phyloP scores from a whole-genome alignment of 2,329 filamentous ascomycete genomes.

The Fusarium pseudograminearum region DNA sequence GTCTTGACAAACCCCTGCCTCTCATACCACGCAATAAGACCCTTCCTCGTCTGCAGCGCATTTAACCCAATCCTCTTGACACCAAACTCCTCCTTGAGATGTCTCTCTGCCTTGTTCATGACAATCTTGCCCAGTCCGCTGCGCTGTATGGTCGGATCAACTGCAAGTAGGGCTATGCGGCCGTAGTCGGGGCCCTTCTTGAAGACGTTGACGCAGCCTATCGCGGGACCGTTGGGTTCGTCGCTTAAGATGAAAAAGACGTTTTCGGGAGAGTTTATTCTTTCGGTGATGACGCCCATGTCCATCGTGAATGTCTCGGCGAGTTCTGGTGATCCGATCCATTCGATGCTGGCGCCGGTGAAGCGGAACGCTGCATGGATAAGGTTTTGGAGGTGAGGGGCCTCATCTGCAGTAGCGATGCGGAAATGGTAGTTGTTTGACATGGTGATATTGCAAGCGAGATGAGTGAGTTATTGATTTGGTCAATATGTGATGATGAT shows the following conservation, averaged over 20 bases:
- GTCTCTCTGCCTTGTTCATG: constrained; percentile 50
- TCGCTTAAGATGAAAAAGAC: constrained; percentile 49
- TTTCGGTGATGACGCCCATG: constrained; percentile 73
- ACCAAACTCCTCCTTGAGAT: constrained; percentile 48
- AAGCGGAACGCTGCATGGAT: constrained; percentile 57
- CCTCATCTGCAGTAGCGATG: constrained; percentile 54
- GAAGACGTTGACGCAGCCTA: constrained; percentile 48
- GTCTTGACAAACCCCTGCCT: constrained; percentile 52
- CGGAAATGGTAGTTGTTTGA: constrained; percentile 51
- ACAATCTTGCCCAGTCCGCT: constrained; percentile 52
- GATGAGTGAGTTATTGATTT: constrained; percentile 10
- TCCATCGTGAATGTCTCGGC: constrained; percentile 77
- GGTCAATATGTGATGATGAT: not conserved
- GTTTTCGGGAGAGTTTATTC: constrained; percentile 49
- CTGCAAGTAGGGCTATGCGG: constrained; percentile 53
- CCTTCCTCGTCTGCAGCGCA: constrained; percentile 51
- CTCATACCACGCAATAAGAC: constrained; percentile 54
- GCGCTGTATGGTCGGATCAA: constrained; percentile 49
- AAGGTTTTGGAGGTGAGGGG: constrained; percentile 51
- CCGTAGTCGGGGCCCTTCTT: constrained; percentile 44
- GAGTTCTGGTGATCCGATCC: constrained; percentile 60
- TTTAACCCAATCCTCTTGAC: constrained; percentile 49
- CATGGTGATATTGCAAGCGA: not conserved
- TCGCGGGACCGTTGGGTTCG: constrained; percentile 24
- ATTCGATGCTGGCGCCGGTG: constrained; percentile 51